These are phyloP conservation scores for Talaromyces wortmannii DNA, from an alignment of 495 filamentous ascomycete genomes.

Conservation along the genomic window DNA sequence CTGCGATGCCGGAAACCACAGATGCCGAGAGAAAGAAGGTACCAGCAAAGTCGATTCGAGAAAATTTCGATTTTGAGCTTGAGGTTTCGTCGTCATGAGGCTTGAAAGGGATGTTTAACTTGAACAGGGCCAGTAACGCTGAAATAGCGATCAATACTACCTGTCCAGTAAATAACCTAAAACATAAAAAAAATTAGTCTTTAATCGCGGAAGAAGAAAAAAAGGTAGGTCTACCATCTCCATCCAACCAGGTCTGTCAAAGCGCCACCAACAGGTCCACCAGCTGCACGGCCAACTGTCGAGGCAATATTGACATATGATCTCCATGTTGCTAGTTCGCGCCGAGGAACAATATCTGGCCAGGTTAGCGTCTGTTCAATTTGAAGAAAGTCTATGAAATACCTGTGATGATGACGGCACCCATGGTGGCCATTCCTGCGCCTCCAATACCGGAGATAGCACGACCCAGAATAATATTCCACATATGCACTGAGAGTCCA, in stretches of 20 bases:
- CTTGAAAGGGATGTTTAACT: conserved; percentile 30
- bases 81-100: background rate
- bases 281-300: conserved; percentile 56
- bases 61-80: conserved; percentile 15
- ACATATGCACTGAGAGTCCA: conserved; percentile 42
- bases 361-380: background rate
- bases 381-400: conserved; percentile 1
- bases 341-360: conserved; percentile 53
- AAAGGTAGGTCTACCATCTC: background rate
- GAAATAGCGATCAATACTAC: conserved; percentile 46
- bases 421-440: conserved; percentile 50
- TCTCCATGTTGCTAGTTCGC: conserved; percentile 61
- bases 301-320: conserved; percentile 60
- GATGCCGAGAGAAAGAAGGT: conserved; percentile 39
- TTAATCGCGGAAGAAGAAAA: background rate
- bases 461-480: conserved; percentile 49
- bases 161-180: conserved; percentile 56
- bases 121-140: conserved; percentile 37
- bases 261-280: conserved; percentile 58
- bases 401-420: conserved; percentile 57
- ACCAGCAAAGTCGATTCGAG: conserved; percentile 55
- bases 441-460: conserved; percentile 53
- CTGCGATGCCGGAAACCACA: conserved; percentile 41
- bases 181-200: conserved; percentile 2
- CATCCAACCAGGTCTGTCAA: conserved; percentile 44